phyloP scores from a whole-genome alignment of 2,329 filamentous ascomycete species.

The Arthrobotrys sinensis region DNA sequence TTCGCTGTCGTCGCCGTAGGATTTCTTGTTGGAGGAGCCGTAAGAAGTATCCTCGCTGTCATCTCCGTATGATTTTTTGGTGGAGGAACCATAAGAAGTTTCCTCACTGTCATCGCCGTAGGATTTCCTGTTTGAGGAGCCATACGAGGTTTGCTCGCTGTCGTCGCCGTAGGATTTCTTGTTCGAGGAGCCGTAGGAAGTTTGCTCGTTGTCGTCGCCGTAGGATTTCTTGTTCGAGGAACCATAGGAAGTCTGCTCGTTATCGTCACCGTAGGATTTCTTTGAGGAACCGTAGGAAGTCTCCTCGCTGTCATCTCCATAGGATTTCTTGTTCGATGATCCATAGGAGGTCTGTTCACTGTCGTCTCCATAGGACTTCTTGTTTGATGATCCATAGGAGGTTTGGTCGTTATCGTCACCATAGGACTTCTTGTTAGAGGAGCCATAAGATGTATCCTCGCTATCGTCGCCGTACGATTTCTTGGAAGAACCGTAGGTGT shows the following conservation, averaged over 20 bases:
- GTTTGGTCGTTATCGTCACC: conserved; percentile 48
- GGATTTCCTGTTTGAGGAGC: conserved; percentile 8
- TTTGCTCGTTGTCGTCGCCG: conserved; percentile 55
- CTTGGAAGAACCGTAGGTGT: not conserved
- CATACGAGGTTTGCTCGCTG: conserved; percentile 27
- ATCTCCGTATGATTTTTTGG: conserved; percentile 12
- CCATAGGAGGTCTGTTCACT: conserved; percentile 27
- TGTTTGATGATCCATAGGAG: conserved; percentile 8
- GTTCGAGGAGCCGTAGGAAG: conserved; percentile 23
- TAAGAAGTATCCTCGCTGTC: conserved; percentile 19
- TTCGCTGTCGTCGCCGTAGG: conserved; percentile 41
- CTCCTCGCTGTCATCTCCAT: conserved; percentile 16
- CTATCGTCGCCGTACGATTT: not conserved
- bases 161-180: conserved; percentile 21
- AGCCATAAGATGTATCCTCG: conserved; percentile 7
- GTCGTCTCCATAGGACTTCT: conserved; percentile 17
- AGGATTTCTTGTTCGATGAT: not conserved
- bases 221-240: conserved; percentile 23
- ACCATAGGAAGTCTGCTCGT: conserved; percentile 4
- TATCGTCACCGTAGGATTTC: too few species aligned
- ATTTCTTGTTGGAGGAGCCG: conserved; percentile 64
- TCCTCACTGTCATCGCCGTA: conserved; percentile 58
- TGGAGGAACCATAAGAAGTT: conserved; percentile 9
- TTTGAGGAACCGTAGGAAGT: conserved; percentile 60
- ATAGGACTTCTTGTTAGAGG: conserved; percentile 60